phyloP scores from a whole-genome alignment of 2,329 filamentous ascomycete genomes.

The Ophiocordyceps camponoti-saundersi region DNA sequence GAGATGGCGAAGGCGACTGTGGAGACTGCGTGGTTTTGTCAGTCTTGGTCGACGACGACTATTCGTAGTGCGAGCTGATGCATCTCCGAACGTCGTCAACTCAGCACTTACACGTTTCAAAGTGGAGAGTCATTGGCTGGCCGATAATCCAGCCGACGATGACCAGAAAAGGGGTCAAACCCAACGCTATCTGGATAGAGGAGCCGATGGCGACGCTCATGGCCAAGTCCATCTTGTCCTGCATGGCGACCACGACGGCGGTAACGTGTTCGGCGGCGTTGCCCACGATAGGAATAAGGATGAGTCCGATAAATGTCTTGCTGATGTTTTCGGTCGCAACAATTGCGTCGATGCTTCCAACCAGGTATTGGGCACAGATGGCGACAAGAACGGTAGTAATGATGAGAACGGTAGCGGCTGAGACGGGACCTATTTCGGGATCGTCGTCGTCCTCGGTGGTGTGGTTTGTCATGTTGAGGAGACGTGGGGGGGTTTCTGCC shows the following conservation, averaged over 20 bases:
- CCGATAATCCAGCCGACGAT: constrained; percentile 55
- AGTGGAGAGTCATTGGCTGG: constrained; percentile 63
- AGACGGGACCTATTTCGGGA: constrained; percentile 7
- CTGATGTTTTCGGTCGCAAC: constrained; percentile 37
- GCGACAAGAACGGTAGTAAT: constrained; percentile 49
- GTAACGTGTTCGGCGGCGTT: constrained; percentile 61
- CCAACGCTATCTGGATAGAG: constrained; percentile 56
- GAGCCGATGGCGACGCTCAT: constrained; percentile 56
- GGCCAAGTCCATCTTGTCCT: constrained; percentile 62
- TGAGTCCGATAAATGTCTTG: constrained; percentile 54
- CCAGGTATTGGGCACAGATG: constrained; percentile 53
- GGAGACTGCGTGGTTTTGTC: constrained; percentile 56
- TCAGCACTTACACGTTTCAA: constrained; percentile 16
- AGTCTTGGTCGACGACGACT: background rate
- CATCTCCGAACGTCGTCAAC: too few species aligned
- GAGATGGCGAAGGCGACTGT: constrained; percentile 74
- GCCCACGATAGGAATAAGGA: constrained; percentile 56
- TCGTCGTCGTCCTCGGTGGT: constrained; percentile 3
- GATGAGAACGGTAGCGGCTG: constrained; percentile 26
- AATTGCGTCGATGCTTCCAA: constrained; percentile 48
- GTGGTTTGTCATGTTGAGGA: background rate
- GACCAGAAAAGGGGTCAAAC: constrained; percentile 53
- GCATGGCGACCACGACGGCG: constrained; percentile 51
- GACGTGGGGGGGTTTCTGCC: background rate
- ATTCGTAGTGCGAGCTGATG: background rate